These are phyloP conservation scores for Strobilomyces dryophilus DNA, from an alignment of 768 basidiomycete species.

Conservation along the genomic window DNA sequence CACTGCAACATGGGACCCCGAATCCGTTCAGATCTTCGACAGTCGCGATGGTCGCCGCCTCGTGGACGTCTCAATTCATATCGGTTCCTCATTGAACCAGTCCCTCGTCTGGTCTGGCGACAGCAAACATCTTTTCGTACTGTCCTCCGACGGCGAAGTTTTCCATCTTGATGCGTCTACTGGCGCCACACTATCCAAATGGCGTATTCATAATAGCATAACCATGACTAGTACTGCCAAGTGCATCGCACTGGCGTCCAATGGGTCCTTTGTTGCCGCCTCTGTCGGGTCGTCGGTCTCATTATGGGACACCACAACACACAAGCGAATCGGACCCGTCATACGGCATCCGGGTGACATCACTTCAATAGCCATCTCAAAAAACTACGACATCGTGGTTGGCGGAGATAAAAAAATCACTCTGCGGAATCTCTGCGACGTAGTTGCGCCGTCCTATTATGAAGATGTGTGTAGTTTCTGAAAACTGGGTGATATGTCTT, in stretches of 20 bases:
- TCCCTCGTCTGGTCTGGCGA: conserved; percentile 3
- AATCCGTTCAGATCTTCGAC: conserved; percentile 1
- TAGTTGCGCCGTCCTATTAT: conserved; percentile 2
- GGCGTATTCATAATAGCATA: not conserved
- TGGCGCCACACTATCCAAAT: not conserved
- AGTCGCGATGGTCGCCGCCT: not conserved
- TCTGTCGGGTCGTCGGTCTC: not conserved
- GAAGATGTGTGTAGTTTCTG: not conserved
- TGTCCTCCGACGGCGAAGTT: not conserved
- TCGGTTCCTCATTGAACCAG: not conserved
- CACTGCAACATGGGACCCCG: not conserved
- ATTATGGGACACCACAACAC: conserved; percentile 7
- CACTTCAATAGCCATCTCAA: conserved; percentile 2
- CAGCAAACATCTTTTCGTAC: not conserved
- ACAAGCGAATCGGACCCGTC: not conserved
- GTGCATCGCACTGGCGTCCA: not conserved
- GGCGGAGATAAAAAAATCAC: not conserved
- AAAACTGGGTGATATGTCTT: not conserved
- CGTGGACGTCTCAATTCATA: not conserved
- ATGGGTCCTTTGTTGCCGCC: conserved; percentile 1
- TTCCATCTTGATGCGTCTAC: not conserved
- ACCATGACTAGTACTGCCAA: no score
- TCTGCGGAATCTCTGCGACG: not conserved
- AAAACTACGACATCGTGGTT: conserved; percentile 1
- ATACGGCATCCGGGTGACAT: not conserved